phyloP scores from a whole-genome alignment of 352 stramenopile genomes.

The Phytophthora citrophthora region DNA sequence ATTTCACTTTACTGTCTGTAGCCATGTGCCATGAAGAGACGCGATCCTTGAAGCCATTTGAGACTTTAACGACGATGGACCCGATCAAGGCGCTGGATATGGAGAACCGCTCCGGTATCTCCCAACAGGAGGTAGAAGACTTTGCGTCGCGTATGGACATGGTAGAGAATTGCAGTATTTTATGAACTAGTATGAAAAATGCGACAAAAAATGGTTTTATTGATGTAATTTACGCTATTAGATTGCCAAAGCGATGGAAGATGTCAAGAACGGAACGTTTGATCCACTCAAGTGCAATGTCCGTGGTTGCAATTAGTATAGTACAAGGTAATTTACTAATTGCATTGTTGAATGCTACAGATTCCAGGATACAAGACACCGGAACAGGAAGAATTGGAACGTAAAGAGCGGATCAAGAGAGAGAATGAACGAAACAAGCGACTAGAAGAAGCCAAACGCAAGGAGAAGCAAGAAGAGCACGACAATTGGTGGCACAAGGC shows the following conservation, averaged over 20 bases:
- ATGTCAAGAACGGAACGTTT: slow-evolving; percentile 85
- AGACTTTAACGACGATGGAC: slow-evolving; percentile 47
- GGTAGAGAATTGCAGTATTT: slow-evolving; percentile 28
- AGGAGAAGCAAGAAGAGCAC: slow-evolving; percentile 63
- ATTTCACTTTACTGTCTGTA: slow-evolving; percentile 14
- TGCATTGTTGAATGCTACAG: slow-evolving; percentile 20
- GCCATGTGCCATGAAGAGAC: slow-evolving; percentile 19
- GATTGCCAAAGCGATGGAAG: slow-evolving; percentile 75
- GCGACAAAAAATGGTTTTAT: no score
- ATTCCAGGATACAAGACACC: slow-evolving; percentile 82
- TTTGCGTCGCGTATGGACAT: slow-evolving; percentile 77
- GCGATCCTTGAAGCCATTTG: slow-evolving; percentile 20
- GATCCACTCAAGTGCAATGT: slow-evolving; percentile 77
- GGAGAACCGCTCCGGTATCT: slow-evolving; percentile 68
- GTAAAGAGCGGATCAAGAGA: slow-evolving; percentile 35
- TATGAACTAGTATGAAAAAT: no score
- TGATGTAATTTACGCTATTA: slow-evolving; percentile 7
- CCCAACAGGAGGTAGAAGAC: slow-evolving; percentile 70
- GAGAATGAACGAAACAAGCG: slow-evolving; percentile 49
- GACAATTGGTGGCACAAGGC: slow-evolving; percentile 75
- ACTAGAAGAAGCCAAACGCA: slow-evolving; percentile 47
- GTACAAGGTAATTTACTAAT: background rate
- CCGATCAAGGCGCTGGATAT: slow-evolving; percentile 72
- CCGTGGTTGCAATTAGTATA: background rate
- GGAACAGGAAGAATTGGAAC: slow-evolving; percentile 72